Conservation (phyloP, 805 yeast species). For the Candida chilensis region DNA sequence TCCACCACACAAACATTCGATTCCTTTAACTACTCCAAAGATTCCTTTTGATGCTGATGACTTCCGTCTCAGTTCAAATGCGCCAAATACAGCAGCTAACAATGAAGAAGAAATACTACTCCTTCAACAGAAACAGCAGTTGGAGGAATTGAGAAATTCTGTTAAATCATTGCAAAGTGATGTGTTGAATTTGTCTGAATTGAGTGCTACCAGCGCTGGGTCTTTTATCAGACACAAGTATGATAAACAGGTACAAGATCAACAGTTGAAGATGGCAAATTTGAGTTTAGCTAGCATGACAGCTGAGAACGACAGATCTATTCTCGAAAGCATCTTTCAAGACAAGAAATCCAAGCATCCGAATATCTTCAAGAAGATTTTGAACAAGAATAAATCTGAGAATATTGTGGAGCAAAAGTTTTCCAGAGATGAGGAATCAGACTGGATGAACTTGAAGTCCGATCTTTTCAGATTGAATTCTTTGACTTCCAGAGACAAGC, state of each 20-base stretch:
- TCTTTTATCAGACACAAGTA: constrained; percentile 68
- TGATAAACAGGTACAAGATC: constrained; percentile 24
- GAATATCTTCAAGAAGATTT: constrained; percentile 33
- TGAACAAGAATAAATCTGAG: constrained; percentile 20
- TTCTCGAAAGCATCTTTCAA: constrained; percentile 31
- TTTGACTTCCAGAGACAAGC: constrained; percentile 58
- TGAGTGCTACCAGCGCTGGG: constrained; percentile 87
- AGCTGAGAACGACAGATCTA: constrained; percentile 10
- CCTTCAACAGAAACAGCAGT: constrained; percentile 16
- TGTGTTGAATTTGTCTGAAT: constrained; percentile 47
- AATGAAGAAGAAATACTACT: constrained; percentile 14
- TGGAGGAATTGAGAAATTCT: constrained; percentile 27
- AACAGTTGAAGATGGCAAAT: constrained; percentile 8
- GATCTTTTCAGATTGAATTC: constrained; percentile 71
- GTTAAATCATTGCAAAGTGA: constrained; percentile 33
- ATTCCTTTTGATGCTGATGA: constrained; percentile 27
- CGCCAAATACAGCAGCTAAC: no score
- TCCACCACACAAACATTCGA: constrained; percentile 23
- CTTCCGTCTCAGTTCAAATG: constrained; percentile 16
- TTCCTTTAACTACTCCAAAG: constrained; percentile 6
- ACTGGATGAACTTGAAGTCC: constrained; percentile 31
- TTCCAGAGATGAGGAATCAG: constrained; percentile 18
- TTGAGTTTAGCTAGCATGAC: constrained; percentile 5
- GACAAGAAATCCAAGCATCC: constrained; percentile 33
- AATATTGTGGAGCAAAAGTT: constrained; percentile 23